Conservation (phyloP, 768 basidiomycete species). For the Crepidotus variabilis region DNA sequence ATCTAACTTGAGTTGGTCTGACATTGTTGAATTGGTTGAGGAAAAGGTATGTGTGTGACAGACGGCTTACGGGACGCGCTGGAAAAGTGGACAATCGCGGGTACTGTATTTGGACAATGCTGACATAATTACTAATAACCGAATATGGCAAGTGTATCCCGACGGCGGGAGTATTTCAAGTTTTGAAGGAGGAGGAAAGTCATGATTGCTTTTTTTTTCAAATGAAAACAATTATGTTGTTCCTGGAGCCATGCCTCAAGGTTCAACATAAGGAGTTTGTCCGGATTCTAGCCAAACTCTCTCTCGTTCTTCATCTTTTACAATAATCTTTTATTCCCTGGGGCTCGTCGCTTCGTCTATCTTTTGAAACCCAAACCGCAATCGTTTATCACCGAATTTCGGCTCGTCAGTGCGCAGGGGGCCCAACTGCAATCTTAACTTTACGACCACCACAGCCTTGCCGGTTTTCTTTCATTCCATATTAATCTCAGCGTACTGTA, state of each 20-base stretch:
- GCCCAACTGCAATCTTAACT: not conserved
- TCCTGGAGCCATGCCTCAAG: not conserved
- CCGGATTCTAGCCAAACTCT: not conserved
- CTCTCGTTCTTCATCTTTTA: not conserved
- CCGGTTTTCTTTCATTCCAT: not conserved
- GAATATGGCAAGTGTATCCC: constrained; percentile 17
- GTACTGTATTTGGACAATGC: constrained; percentile 7
- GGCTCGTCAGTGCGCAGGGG: not conserved
- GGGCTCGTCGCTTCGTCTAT: not conserved
- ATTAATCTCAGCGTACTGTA: not conserved
- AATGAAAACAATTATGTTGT: not conserved
- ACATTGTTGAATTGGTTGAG: constrained; percentile 4
- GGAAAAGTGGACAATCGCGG: not conserved
- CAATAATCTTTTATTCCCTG: not conserved
- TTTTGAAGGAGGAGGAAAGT: not conserved
- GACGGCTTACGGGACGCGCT: not conserved
- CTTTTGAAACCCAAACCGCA: not conserved
- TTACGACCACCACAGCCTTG: not conserved
- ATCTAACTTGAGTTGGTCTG: constrained; percentile 61
- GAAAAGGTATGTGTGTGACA: constrained; percentile 6
- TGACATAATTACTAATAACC: constrained; percentile 18
- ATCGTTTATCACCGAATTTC: not conserved
- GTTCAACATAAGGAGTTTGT: not conserved
- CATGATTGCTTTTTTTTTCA: constrained; percentile 5
- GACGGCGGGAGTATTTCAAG: constrained; percentile 8